A percentile compares a stretch with the other conserved stretches of the same genome.
These are phyloP conservation scores for Cucurbita pepo DNA, from an alignment of 306 rosid genomes.

Conservation along the genomic window DNA sequence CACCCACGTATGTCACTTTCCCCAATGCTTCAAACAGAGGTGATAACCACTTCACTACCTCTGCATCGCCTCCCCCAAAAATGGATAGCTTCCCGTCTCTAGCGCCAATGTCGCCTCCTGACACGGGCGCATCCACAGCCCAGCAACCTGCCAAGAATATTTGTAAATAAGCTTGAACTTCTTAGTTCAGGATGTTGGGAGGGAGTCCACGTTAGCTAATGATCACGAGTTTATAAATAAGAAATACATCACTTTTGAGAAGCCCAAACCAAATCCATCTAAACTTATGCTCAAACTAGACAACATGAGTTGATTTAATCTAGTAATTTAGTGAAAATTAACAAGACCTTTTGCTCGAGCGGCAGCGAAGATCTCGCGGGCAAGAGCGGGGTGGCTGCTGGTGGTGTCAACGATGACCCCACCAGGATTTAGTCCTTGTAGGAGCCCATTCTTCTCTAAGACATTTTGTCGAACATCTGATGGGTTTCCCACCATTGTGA, in stretches of 20 bases:
- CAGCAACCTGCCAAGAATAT: conserved; percentile 15
- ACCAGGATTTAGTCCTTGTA: conserved; percentile 29
- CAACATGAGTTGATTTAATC: no score
- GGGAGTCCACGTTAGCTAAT: no score
- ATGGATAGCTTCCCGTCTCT: conserved; percentile 63
- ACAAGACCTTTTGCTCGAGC: conserved; percentile 14
- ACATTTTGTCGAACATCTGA: conserved; percentile 46
- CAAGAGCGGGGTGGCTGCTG: conserved; percentile 66
- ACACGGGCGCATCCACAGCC: conserved; percentile 74
- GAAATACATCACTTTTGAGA: no score
- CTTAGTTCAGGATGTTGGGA: not conserved
- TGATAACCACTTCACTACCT: conserved; percentile 41
- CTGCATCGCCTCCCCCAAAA: conserved; percentile 43
- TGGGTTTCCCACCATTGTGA: conserved; percentile 71
- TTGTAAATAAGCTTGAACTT: not conserved
- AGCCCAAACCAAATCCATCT: no score
- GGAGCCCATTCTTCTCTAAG: conserved; percentile 18
- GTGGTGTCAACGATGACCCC: conserved; percentile 52
- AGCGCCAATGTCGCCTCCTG: conserved; percentile 80
- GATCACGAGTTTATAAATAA: no score
- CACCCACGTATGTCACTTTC: conserved; percentile 39
- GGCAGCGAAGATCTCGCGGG: conserved; percentile 26
- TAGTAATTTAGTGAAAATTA: not conserved
- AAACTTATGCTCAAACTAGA: no score
- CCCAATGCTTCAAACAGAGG: conserved; percentile 42